Base-by-base conservation (phyloP, 306 rosid genomes). In the Ziziphus jujuba region DNA sequence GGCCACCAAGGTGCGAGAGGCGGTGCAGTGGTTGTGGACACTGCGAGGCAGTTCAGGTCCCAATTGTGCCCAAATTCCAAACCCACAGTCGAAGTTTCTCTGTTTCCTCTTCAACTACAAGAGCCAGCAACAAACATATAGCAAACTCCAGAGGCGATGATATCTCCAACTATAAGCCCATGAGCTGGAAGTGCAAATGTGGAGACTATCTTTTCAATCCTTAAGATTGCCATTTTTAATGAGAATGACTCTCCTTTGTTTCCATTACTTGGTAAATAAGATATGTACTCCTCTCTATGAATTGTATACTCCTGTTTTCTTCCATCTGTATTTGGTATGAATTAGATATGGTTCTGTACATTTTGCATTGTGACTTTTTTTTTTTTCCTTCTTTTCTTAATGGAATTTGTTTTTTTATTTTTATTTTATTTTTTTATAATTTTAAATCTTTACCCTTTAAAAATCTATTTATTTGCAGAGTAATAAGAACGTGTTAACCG, bases 121-220 rank as follows among this genome's bases (percentile, higher is more conserved):
- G 74, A 24, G 22, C 59, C 14, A 33, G n/a, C 4, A 25, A 9
- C 7, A 19, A 54, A 20, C 36, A 65, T 12, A 11, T 75, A 23
- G 75, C 79, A 15, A 56, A 63, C 56, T 83, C 83, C 11, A 85
- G 91, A 83, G 78, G 82, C 4, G 91, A 84, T 35, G 82, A 69
- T 12, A 75, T 80, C 75, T 80, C 95, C 33, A 89, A 89, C 70
- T 92, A 92, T 76, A 92, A 87, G 66, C 98, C 96, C 52, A 80
- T 91, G 40, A 83, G 96, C 74, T 89, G 96, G 91, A 89, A 85
- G 65, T 91, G 98, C 86, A 91, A 85, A 62, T 89, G 98, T 65
- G 91, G 96, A 43, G 72, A 91, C 70, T 65, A 75, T 69, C 47
- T 84, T 45, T 86, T 82, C 81, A 81, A 91, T 72, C 97, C 97